phyloP scores from a whole-genome alignment of 2,329 filamentous ascomycete species.

The Aspergillus oerlinghausenensis region DNA sequence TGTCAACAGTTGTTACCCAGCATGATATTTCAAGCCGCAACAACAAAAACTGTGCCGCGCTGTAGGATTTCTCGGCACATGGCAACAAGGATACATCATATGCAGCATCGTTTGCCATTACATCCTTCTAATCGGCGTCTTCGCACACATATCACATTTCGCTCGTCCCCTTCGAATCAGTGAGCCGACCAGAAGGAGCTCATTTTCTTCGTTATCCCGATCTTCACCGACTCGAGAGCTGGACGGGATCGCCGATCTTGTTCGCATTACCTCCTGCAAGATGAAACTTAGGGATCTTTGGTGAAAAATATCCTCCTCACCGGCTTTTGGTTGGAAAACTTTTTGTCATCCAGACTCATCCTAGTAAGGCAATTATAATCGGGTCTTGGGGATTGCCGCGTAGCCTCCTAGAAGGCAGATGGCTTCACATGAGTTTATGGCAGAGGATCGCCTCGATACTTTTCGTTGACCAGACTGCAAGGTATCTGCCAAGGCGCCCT shows the following conservation, averaged over 20 bases:
- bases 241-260: not conserved
- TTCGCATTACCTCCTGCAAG: not conserved
- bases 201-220: not conserved
- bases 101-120: not conserved
- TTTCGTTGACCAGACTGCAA: not conserved
- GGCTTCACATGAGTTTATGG: not conserved
- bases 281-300: not conserved
- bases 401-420: not conserved
- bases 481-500: not conserved
- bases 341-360: not conserved
- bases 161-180: not conserved
- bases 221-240: not conserved
- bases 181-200: not conserved
- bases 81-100: not conserved
- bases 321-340: not conserved
- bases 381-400: not conserved
- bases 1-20: not conserved
- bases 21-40: not conserved
- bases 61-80: not conserved
- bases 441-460: not conserved
- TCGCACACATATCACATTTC: not conserved
- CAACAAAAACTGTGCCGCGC: not conserved
- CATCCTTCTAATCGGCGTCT: not conserved
- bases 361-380: not conserved
- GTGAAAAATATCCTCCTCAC: not conserved